These are phyloP conservation scores for Aspergillus fischeri DNA, from an alignment of 2,329 filamentous ascomycete genomes.

Conservation along the genomic window DNA sequence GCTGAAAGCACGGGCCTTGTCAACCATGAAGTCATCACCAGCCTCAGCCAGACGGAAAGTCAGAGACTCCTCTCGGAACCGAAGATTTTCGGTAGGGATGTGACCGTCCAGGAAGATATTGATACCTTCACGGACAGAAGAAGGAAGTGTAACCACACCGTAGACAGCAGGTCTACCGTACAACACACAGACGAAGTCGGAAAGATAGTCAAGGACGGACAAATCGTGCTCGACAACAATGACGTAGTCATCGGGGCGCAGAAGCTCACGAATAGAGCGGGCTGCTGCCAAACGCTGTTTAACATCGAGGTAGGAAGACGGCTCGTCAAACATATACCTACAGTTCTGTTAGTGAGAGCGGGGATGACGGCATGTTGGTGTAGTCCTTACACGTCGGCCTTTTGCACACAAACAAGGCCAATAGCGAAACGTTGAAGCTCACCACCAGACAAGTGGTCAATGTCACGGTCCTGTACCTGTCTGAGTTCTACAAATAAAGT, in stretches of 20 bases:
- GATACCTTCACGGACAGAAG: slow-evolving; percentile 97
- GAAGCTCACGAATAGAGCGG: slow-evolving; percentile 84
- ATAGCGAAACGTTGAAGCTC: slow-evolving; percentile 98
- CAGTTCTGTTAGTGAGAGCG: slow-evolving; percentile 10
- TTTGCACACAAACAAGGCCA: slow-evolving; percentile 89
- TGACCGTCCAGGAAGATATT: slow-evolving; percentile 99
- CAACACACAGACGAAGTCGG: slow-evolving; percentile 95
- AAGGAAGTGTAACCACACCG: slow-evolving; percentile 91
- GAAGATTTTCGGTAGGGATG: slow-evolving; percentile 96
- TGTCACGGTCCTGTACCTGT: slow-evolving; percentile 88
- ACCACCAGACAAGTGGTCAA: slow-evolving; percentile 87
- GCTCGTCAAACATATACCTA: slow-evolving; percentile 98
- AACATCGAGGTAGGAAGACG: slow-evolving; percentile 97
- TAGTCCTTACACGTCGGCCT: slow-evolving; percentile 72
- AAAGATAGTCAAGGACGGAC: slow-evolving; percentile 96
- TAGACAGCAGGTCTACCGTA: slow-evolving; percentile 95
- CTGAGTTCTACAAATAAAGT: slow-evolving; percentile 61
- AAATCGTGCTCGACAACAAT: slow-evolving; percentile 99
- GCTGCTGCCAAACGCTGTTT: slow-evolving; percentile 96
- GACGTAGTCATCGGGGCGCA: slow-evolving; percentile 87
- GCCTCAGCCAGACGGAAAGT: slow-evolving; percentile 92
- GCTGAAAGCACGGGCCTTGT: slow-evolving; percentile 77
- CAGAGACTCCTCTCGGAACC: slow-evolving; percentile 94
- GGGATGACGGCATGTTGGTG: background rate
- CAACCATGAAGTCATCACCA: slow-evolving; percentile 78